Evolutionary conservation across 805 yeast genomes (phyloP).

Genomic region (Barnettozyma pratensis): DNA sequence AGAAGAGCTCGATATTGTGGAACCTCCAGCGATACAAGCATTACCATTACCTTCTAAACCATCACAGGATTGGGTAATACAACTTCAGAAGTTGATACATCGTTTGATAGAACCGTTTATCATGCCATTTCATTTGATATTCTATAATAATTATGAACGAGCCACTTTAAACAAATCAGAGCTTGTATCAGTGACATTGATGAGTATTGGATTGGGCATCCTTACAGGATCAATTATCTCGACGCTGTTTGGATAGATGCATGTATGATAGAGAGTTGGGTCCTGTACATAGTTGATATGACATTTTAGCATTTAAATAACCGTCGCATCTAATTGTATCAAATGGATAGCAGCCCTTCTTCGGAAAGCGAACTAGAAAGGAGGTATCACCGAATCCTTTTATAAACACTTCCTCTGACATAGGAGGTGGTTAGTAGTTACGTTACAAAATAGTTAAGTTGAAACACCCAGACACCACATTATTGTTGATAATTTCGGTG

Average conservation of each 20-base stretch:
- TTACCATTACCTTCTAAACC: conserved; percentile 14
- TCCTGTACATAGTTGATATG: neutral
- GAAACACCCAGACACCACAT: neutral
- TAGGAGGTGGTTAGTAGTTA: too few species aligned
- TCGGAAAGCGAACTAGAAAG: too few species aligned
- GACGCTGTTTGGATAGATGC: neutral
- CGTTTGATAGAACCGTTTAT: conserved; percentile 4
- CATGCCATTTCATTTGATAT: conserved; percentile 11
- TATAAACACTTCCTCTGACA: too few species aligned
- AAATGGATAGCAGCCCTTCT: too few species aligned
- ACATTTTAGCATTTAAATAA: too few species aligned
- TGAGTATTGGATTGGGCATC: conserved; percentile 8
- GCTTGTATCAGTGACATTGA: conserved; percentile 1
- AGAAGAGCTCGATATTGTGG: conserved; percentile 12
- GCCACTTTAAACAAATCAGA: conserved; percentile 2
- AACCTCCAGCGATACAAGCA: conserved; percentile 13
- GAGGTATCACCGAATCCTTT: too few species aligned
- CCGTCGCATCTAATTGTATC: too few species aligned
- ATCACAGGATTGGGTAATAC: neutral
- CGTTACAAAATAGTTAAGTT: too few species aligned
- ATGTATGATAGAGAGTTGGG: neutral
- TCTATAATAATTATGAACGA: conserved; percentile 2
- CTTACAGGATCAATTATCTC: conserved; percentile 8
- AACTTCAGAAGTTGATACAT: neutral
- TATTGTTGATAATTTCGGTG: neutral